Base-by-base conservation (phyloP, 2,329 filamentous ascomycete species). In the Nigrospora oryzae region DNA sequence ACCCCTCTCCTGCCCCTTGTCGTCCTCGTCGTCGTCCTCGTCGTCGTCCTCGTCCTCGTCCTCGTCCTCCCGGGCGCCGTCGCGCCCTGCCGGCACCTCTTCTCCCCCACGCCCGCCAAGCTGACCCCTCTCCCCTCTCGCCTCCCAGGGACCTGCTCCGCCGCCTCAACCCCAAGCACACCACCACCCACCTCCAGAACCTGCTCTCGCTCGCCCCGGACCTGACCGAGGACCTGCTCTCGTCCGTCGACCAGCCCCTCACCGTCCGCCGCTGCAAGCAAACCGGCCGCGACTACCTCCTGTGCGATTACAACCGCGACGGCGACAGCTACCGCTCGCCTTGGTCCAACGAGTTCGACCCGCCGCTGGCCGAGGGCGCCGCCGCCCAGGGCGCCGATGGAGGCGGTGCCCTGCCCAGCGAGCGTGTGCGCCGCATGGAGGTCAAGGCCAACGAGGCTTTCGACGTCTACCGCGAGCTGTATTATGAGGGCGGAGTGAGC, bases 261-360 rank as follows among this genome's bases (percentile, higher is more conserved):
- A 83, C 86, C 48, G 79, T 94, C 51, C 83, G 85, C 57, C 85
- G 87, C 53, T 97, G 93, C 75, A 81, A 81, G 56, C 86, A 90
- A 68, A 86, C 88, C 31, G 89, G 89, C 57, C 86, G 91, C 55
- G 93, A 97, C 70, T 98, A 95, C 73, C 81, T 98, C 42, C 86
- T 96, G 60, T 98, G 93, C 75, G 93, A 98, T 77, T 98, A 98
- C 78, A 98, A 98, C 77, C 90, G 93, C 53, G 93, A 98, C 68
- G 93, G 93, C 51, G 91, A 96, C 71, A 94, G 86, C 69, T 95
- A 95, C 77, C 86, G 93, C 51, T 95, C 88, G 53, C 93, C 93
- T n/a, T 98, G 93, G 93, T 93, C 85, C 70, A 97, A 97, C 70
- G 86, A 95, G 68, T 98, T 98, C 66, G 89, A 97, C 63, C 93